These are phyloP conservation scores for Neurospora sp. DNA, from an alignment of 495 filamentous ascomycete species.

Conservation along the genomic window DNA sequence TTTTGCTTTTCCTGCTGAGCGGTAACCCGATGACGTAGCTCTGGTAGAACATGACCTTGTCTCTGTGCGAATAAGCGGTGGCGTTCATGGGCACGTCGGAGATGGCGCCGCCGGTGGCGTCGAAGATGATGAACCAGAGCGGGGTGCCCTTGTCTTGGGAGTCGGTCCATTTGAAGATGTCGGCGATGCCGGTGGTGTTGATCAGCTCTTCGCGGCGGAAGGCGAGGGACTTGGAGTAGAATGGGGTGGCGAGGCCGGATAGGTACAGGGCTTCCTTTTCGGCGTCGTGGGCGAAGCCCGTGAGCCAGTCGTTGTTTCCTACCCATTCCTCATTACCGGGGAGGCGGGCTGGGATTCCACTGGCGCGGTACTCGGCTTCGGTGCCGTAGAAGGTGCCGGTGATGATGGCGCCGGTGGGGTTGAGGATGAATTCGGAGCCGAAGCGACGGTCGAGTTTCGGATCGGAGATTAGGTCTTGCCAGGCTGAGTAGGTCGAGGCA, in stretches of 20 bases:
- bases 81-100: constrained; percentile 31
- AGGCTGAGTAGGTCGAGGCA: constrained; percentile 26
- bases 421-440: constrained; percentile 39
- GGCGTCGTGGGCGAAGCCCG: constrained; percentile 36
- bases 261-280: constrained; percentile 37
- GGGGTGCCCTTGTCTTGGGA: constrained; percentile 33
- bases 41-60: constrained; percentile 49
- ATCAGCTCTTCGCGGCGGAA: constrained; percentile 39
- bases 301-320: constrained; percentile 47
- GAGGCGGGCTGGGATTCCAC: constrained; percentile 33
- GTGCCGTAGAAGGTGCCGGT: constrained; percentile 44
- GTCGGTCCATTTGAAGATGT: constrained; percentile 44
- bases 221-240: constrained; percentile 44
- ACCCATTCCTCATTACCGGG: constrained; percentile 26
- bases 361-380: constrained; percentile 37
- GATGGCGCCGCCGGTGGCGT: constrained; percentile 46
- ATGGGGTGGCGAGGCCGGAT: constrained; percentile 35
- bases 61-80: constrained; percentile 49
- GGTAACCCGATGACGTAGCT: constrained; percentile 45
- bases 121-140: constrained; percentile 47
- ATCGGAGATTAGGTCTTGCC: constrained; percentile 38
- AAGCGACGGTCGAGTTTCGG: constrained; percentile 44
- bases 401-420: constrained; percentile 39
- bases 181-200: constrained; percentile 24
- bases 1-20: constrained; percentile 18